phyloP scores from a whole-genome alignment of 75 land plant species.

The Sequoiadendron giganteum region DNA sequence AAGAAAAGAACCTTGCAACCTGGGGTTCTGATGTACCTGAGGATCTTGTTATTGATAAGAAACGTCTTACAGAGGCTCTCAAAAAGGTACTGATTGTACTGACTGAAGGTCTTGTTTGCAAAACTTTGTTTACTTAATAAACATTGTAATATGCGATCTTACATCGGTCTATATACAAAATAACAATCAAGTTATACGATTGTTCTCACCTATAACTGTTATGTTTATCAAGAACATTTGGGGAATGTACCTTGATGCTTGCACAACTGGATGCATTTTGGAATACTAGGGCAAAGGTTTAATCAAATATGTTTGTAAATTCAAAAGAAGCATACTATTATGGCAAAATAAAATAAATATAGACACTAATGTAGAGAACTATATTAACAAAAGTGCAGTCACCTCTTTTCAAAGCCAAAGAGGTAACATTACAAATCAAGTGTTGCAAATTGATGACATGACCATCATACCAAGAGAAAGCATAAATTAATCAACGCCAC shows the following conservation, averaged over 20 bases:
- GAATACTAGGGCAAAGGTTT: background rate
- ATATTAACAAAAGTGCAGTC: background rate
- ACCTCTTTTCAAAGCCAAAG: background rate
- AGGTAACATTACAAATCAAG: background rate
- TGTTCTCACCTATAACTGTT: background rate
- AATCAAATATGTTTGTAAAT: background rate
- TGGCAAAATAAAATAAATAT: background rate
- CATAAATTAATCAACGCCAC: background rate
- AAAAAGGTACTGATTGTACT: slow-evolving; percentile 66
- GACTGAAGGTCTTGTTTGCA: background rate
- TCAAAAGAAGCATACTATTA: background rate
- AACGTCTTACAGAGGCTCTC: slow-evolving; percentile 71
- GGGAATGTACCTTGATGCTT: background rate
- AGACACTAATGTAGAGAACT: background rate
- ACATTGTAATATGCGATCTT: background rate
- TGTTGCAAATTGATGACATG: background rate
- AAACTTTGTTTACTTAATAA: background rate
- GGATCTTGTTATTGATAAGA: slow-evolving; percentile 70
- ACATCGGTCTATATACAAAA: background rate
- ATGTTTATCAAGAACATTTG: background rate
- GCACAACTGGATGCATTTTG: background rate
- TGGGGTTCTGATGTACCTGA: slow-evolving; percentile 92
- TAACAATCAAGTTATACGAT: background rate
- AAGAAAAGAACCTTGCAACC: slow-evolving; percentile 76
- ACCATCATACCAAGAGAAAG: background rate